Conservation (phyloP, 495 filamentous ascomycete species). For the Emericellopsis terricola region DNA sequence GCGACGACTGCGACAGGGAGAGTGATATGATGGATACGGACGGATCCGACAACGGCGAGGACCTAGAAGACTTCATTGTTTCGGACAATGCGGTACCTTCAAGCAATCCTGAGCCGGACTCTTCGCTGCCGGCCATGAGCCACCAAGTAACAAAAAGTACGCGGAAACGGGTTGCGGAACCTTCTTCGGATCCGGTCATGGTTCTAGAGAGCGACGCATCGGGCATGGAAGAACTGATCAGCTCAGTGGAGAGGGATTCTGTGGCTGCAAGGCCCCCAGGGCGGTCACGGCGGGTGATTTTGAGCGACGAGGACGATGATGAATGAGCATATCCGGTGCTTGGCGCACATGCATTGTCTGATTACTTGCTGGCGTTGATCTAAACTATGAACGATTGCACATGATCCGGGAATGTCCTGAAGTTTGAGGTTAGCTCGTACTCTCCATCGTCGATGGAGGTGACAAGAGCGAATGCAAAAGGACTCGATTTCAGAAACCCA, state of each 20-base stretch:
- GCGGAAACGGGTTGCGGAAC: not conserved
- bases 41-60: constrained; percentile 25
- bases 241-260: no score
- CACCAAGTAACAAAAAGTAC: not conserved
- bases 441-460: no score
- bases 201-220: no score
- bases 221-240: not conserved
- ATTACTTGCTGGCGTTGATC: no score
- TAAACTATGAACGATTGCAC: no score
- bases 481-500: constrained; percentile 3
- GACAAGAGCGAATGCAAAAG: not conserved
- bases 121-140: constrained; percentile 14
- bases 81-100: constrained; percentile 22
- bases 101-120: constrained; percentile 11
- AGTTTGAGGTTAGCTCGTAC: no score
- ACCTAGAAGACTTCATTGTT: constrained; percentile 26
- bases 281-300: no score
- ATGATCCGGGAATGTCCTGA: not conserved
- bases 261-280: no score
- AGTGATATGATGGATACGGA: constrained; percentile 26
- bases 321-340: no score
- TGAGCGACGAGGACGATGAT: no score
- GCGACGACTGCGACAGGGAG: constrained; percentile 29
- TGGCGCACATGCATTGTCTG: no score
- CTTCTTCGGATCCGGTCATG: no score